Conservation (phyloP, 192 early-diverging fungal genomes). For the Phycomyces blakesleeanus region DNA sequence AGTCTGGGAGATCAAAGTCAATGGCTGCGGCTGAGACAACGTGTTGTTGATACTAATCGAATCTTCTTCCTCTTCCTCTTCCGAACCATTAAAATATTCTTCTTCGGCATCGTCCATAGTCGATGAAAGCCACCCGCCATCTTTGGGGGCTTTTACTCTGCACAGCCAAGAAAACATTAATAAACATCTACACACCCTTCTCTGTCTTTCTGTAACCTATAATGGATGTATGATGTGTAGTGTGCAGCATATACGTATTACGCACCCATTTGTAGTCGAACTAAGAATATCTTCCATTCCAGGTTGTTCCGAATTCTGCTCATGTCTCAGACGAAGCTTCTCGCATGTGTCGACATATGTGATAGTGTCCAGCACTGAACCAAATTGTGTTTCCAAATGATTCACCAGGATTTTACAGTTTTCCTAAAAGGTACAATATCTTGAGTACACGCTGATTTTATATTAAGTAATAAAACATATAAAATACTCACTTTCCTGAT, state of each 20-base stretch:
- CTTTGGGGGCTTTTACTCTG: conserved; percentile 6
- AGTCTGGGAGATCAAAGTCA: not conserved
- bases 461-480: no score
- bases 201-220: no score
- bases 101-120: conserved; percentile 70
- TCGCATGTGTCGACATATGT: conserved; percentile 63
- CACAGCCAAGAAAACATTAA: not conserved
- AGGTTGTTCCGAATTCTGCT: conserved; percentile 58
- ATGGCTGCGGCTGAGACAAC: no score
- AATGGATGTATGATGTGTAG: no score
- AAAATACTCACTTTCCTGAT: conserved; percentile 56
- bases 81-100: conserved; percentile 72
- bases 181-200: no score
- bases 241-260: conserved; percentile 2
- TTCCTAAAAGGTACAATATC: conserved; percentile 33
- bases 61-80: conserved; percentile 51
- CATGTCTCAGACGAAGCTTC: conserved; percentile 52
- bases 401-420: conserved; percentile 67
- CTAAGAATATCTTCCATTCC: conserved; percentile 19
- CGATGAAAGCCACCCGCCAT: not conserved
- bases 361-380: conserved; percentile 54
- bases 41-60: not conserved
- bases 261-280: conserved; percentile 17
- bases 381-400: conserved; percentile 63
- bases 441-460: no score